A percentile compares a stretch with the other conserved stretches of the same genome.
Conservation (phyloP, 108 stramenopile genomes). For the Fragilariopsis cylindrus region DNA sequence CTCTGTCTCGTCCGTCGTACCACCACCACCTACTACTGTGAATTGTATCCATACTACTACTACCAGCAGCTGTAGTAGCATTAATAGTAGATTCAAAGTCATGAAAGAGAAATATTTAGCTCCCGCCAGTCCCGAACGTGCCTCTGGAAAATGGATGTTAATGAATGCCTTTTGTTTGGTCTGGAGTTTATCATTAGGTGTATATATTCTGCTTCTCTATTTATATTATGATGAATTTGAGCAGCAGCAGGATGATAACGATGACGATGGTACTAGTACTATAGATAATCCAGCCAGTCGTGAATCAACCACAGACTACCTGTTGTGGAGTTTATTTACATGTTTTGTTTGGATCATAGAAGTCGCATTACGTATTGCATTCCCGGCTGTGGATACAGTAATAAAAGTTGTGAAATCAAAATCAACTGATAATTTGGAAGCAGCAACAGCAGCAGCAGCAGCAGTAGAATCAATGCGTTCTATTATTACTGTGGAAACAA, state of each 20-base stretch:
- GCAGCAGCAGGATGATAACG: neutral
- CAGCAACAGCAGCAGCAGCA: neutral
- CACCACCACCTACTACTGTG: too few relatives aligned
- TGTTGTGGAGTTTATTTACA: slow-evolving; percentile 1
- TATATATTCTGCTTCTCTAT: neutral
- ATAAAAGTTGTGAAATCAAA: neutral
- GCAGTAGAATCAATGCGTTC: neutral
- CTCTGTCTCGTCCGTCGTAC: too few relatives aligned
- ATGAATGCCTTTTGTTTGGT: neutral
- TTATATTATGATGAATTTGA: neutral
- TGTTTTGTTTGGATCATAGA: neutral
- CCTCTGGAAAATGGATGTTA: neutral
- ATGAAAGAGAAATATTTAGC: neutral
- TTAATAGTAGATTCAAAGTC: neutral
- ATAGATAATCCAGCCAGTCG: neutral
- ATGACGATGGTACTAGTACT: neutral
- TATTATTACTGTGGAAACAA: neutral
- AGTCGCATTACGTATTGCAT: neutral
- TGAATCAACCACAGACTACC: neutral
- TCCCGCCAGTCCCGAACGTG: neutral
- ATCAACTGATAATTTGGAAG: too few relatives aligned
- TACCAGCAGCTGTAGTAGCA: too few relatives aligned
- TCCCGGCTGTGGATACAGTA: neutral
- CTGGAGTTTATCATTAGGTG: neutral
- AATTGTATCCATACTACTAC: too few relatives aligned